Evolutionary conservation across 768 basidiomycete genomes (phyloP).

Genomic region (Sarcomyxa edulis): DNA sequence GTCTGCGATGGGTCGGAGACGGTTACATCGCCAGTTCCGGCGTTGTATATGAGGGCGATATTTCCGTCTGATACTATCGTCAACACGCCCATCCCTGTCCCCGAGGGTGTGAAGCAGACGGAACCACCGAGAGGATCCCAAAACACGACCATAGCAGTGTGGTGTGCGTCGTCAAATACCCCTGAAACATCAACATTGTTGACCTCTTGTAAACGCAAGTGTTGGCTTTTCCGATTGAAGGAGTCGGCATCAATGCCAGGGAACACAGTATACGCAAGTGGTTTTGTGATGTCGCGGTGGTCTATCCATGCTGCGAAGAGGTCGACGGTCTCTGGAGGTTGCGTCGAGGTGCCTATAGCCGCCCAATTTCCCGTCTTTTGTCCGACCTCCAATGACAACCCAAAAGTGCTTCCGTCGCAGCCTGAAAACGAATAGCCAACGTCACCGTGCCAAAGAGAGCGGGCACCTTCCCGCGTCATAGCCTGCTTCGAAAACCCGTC

Average conservation of each 20-base stretch:
- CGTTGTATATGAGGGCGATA: slow-evolving; percentile 36
- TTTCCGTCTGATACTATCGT: slow-evolving; percentile 35
- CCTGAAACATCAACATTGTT: slow-evolving; percentile 49
- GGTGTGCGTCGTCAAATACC: slow-evolving; percentile 35
- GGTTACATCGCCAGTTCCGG: slow-evolving; percentile 37
- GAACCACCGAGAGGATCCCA: slow-evolving; percentile 47
- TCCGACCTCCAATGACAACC: slow-evolving; percentile 35
- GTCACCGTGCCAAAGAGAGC: slow-evolving; percentile 57
- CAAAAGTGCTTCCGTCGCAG: slow-evolving; percentile 28
- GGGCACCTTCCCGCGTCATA: slow-evolving; percentile 11
- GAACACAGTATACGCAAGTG: slow-evolving; percentile 49
- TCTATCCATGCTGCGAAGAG: slow-evolving; percentile 63
- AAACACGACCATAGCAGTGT: slow-evolving; percentile 46
- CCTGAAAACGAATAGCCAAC: slow-evolving; percentile 55
- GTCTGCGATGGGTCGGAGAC: slow-evolving; percentile 67
- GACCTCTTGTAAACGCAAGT: slow-evolving; percentile 27
- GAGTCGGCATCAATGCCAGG: slow-evolving; percentile 38
- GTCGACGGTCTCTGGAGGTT: slow-evolving; percentile 51
- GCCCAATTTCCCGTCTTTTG: slow-evolving; percentile 56
- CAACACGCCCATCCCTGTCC: slow-evolving; percentile 15
- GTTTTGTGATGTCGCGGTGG: slow-evolving; percentile 25
- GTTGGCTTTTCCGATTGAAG: slow-evolving; percentile 33
- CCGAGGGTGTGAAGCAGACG: slow-evolving; percentile 25
- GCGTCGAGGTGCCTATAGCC: slow-evolving; percentile 54
- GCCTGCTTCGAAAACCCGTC: slow-evolving; percentile 22